Evolutionary conservation across 192 early-diverging fungal genomes (phyloP), one percentile per base, ranked within the genome.

Genomic region (Rhizophagus sp.): DNA sequence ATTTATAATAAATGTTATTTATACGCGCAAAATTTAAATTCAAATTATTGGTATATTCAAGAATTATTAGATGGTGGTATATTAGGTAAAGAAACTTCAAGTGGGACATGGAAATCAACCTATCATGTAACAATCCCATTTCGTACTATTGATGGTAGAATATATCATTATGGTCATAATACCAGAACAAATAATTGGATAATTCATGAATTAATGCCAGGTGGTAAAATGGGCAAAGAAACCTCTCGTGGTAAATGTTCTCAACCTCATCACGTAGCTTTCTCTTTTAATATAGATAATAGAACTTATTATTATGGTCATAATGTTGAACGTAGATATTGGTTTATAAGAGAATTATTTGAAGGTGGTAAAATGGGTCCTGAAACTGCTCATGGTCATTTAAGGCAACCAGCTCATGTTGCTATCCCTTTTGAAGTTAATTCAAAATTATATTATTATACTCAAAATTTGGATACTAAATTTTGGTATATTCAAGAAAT

Each of bases 121-220:
- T 72, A 72, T 49, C 41, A 72, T 24, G 9, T 72, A n/a, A 10
- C 41, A 72, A 41, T 72, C 24, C 9, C 70, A 47, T 72, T 72
- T 49, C 36, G 52, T 57, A 57, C 17, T 1, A 5, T 25, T 24
- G 25, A 24, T 34, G 22, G 12, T 24, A 19, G 25, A 72, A 72
- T 33, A n/a, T 72, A 25, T 72, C n/a, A 50, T 72, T 72, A 72
- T 25, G 70, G 39, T 24, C 70, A 72, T 47, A 72, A 49, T 49
- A 24, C 10, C 10, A 3, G 24, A 34, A 34, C 39, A 41, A 72
- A 49, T 3, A 1, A 24, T 72, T 72, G 70, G 70, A 1, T 9
- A 4, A 47, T 72, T 72, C 70, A 72, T 24, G 70, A 72, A 72
- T 72, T 72, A 25, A 2, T 72, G 2, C 39, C 10, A 9, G 70